These are phyloP conservation scores for Sporothrix schenckii DNA, from an alignment of 2,329 filamentous ascomycete species.

Conservation along the genomic window DNA sequence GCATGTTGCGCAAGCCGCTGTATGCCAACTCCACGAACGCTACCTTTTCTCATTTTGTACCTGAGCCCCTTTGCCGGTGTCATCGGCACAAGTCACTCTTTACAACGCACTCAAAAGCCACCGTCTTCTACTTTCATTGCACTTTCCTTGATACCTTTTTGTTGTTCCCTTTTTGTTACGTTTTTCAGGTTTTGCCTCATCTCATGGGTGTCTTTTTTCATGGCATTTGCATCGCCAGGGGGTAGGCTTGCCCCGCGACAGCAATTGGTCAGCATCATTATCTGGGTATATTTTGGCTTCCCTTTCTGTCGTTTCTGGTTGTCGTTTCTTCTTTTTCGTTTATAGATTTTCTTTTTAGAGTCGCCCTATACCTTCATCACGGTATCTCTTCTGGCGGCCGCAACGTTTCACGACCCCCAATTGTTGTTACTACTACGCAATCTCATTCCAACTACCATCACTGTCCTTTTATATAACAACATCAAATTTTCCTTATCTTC, in stretches of 20 bases:
- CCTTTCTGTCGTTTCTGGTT: background rate
- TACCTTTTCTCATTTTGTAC: background rate
- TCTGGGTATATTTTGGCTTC: background rate
- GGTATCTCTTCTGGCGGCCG: constrained; percentile 19
- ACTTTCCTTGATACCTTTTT: constrained; percentile 27
- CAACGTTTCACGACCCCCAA: constrained; percentile 32
- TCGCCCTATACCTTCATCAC: constrained; percentile 17
- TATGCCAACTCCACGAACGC: background rate
- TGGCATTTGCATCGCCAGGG: constrained; percentile 12
- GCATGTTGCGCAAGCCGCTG: background rate
- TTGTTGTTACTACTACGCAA: constrained; percentile 14
- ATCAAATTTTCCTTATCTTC: constrained; percentile 27
- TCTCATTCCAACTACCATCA: constrained; percentile 11
- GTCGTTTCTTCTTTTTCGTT: background rate
- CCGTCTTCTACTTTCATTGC: background rate
- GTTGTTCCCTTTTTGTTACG: background rate
- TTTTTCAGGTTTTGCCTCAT: background rate
- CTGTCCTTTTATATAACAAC: background rate
- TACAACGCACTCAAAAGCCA: background rate
- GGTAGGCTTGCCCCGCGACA: constrained; percentile 19
- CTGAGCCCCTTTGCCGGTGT: background rate
- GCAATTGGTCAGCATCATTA: constrained; percentile 14
- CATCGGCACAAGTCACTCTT: background rate
- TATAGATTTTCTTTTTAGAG: constrained; percentile 26
- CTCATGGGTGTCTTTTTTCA: background rate